Percentiles rank a stretch among this genome's conserved stretches.
Conservation (phyloP, 805 yeast species). For the Candida tallmaniae region DNA sequence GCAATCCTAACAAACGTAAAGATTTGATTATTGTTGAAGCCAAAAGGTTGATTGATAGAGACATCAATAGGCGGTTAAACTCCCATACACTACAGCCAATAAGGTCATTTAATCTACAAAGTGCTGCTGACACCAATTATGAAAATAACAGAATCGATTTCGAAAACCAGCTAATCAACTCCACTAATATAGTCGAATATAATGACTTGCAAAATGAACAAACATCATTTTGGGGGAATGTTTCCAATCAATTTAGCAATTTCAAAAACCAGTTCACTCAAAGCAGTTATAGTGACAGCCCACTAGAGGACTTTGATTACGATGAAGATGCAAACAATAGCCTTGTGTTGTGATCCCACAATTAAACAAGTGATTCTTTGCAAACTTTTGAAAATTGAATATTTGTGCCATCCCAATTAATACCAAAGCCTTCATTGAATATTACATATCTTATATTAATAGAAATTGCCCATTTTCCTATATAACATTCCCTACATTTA, state of each 20-base stretch:
- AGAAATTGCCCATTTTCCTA: too few relatives aligned
- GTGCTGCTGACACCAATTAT: constrained; percentile 25
- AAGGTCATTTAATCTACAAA: constrained; percentile 24
- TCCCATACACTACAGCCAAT: constrained; percentile 11
- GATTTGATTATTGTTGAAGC: constrained; percentile 40
- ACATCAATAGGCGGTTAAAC: constrained; percentile 23
- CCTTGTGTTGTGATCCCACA: constrained; percentile 21
- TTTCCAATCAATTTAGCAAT: constrained; percentile 7
- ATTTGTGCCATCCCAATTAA: too few relatives aligned
- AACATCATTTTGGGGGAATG: constrained; percentile 18
- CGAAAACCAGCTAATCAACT: constrained; percentile 12
- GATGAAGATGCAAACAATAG: constrained; percentile 34
- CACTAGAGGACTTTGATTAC: constrained; percentile 26
- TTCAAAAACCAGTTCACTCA: constrained; percentile 5
- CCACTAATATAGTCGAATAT: constrained; percentile 18
- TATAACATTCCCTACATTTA: too few relatives aligned
- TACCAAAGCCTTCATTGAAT: too few relatives aligned
- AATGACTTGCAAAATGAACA: constrained; percentile 10
- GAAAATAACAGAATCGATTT: constrained; percentile 23
- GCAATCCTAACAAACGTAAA: constrained; percentile 19
- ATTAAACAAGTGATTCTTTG: too few relatives aligned
- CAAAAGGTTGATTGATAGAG: constrained; percentile 35
- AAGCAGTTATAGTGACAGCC: constrained; percentile 20
- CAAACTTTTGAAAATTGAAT: too few relatives aligned
- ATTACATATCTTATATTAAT: too few relatives aligned